These are phyloP conservation scores for Candida orba DNA, from an alignment of 805 yeast genomes.

Conservation along the genomic window DNA sequence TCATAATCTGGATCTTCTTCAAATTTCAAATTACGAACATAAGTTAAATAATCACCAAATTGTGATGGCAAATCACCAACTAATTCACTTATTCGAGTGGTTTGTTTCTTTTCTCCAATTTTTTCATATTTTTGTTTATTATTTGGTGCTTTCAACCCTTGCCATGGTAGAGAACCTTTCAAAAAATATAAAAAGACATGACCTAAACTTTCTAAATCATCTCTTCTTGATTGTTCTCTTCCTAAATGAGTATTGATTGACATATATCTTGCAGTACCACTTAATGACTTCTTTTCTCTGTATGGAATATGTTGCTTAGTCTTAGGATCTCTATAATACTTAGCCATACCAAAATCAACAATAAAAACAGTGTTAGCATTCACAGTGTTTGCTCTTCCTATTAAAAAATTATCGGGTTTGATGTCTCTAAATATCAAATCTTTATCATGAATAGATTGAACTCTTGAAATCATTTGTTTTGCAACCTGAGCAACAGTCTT, in stretches of 20 bases:
- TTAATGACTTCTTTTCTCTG: slow-evolving; percentile 88
- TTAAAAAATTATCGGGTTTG: slow-evolving; percentile 93
- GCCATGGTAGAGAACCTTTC: slow-evolving; percentile 97
- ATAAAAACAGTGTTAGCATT: slow-evolving; percentile 82
- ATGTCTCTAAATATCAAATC: slow-evolving; percentile 93
- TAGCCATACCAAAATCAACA: slow-evolving; percentile 98
- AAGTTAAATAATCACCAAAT: slow-evolving; percentile 84
- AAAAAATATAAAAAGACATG: slow-evolving; percentile 94
- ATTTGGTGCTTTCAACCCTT: slow-evolving; percentile 96
- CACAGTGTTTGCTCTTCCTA: slow-evolving; percentile 81
- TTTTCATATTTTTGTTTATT: slow-evolving; percentile 96
- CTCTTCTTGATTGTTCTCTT: slow-evolving; percentile 93
- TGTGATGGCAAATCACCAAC: slow-evolving; percentile 73
- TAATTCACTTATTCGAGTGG: slow-evolving; percentile 78
- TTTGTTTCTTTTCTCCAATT: slow-evolving; percentile 92
- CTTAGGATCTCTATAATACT: slow-evolving; percentile 94
- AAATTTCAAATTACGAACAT: slow-evolving; percentile 81
- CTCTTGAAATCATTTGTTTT: slow-evolving; percentile 85
- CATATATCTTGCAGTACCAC: slow-evolving; percentile 99
- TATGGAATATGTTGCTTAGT: slow-evolving; percentile 95
- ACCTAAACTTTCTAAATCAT: slow-evolving; percentile 93
- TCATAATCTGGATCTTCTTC: slow-evolving; percentile 95
- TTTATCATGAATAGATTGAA: slow-evolving; percentile 81
- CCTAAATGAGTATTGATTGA: slow-evolving; percentile 96
- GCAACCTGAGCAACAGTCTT: slow-evolving; percentile 93